These are phyloP conservation scores for Arachis monticola DNA, from an alignment of 331 rosid genomes.

Conservation along the genomic window DNA sequence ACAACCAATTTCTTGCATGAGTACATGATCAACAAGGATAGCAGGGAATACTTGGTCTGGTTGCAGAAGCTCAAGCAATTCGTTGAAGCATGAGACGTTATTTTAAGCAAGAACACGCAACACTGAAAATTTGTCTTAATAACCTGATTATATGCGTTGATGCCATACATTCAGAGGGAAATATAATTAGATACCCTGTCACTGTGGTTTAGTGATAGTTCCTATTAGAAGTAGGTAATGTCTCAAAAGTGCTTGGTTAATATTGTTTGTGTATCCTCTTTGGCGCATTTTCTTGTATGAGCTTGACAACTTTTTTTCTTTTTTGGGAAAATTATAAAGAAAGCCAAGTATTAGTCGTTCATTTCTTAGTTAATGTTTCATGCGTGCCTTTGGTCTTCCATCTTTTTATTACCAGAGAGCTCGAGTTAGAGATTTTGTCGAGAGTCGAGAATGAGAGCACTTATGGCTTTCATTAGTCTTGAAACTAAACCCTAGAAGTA, in stretches of 20 bases:
- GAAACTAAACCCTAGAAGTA: too few species aligned
- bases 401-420: too few species aligned
- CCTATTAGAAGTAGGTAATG: constrained; percentile 9
- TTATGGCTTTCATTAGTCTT: too few species aligned
- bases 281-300: background rate
- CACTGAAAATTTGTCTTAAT: constrained; percentile 1
- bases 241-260: constrained; percentile 1
- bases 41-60: constrained; percentile 80
- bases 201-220: constrained; percentile 22
- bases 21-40: constrained; percentile 94
- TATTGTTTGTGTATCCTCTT: background rate
- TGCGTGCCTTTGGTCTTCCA: too few species aligned
- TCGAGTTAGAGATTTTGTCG: too few species aligned
- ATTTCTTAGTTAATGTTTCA: background rate
- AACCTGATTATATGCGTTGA: background rate
- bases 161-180: constrained; percentile 19
- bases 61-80: constrained; percentile 72
- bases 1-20: constrained; percentile 84
- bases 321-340: background rate
- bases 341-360: background rate
- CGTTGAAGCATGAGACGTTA: constrained; percentile 53
- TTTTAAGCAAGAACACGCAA: constrained; percentile 17
- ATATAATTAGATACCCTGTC: background rate
- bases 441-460: too few species aligned
- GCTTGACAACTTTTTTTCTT: background rate